Percentiles rank a stretch among this genome's conserved stretches.
Evolutionary conservation across 139 green algal genomes (phyloP).

Genomic region (Ulvella scutata): DNA sequence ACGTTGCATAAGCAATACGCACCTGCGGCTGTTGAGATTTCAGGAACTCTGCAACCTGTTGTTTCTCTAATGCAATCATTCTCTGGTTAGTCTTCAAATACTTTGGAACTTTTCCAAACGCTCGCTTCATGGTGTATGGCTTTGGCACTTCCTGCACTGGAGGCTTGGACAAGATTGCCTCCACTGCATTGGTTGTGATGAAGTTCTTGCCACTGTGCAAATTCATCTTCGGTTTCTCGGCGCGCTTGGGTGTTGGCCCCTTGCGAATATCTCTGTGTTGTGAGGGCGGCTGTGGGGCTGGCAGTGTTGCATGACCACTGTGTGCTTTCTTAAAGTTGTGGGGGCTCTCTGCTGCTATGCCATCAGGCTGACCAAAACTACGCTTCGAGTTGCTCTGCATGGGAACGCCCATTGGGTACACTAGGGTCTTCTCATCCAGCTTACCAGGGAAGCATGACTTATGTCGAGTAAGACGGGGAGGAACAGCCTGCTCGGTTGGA

Average conservation of each 20-base stretch:
- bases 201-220: constrained; percentile 63
- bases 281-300: constrained; percentile 19
- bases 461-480: constrained; percentile 22
- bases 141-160: neutral
- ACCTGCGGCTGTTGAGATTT: constrained; percentile 3
- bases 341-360: neutral
- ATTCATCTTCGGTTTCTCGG: constrained; percentile 45
- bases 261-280: constrained; percentile 34
- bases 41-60: constrained; percentile 42
- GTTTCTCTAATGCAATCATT: constrained; percentile 34
- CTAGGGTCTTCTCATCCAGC: constrained; percentile 14
- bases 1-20: neutral
- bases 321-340: neutral
- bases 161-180: constrained; percentile 41
- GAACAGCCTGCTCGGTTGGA: constrained; percentile 24
- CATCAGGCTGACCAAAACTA: neutral
- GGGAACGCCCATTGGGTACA: constrained; percentile 2
- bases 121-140: constrained; percentile 34
- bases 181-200: constrained; percentile 55
- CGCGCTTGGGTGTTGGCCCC: constrained; percentile 25
- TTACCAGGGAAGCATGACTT: constrained; percentile 18
- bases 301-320: neutral
- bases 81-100: constrained; percentile 67
- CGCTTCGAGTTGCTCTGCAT: neutral
- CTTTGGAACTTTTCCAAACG: constrained; percentile 56